A percentile compares a stretch with the other conserved stretches of the same genome.
phyloP scores from a whole-genome alignment of 306 rosid genomes.

The Datisca glomerata region DNA sequence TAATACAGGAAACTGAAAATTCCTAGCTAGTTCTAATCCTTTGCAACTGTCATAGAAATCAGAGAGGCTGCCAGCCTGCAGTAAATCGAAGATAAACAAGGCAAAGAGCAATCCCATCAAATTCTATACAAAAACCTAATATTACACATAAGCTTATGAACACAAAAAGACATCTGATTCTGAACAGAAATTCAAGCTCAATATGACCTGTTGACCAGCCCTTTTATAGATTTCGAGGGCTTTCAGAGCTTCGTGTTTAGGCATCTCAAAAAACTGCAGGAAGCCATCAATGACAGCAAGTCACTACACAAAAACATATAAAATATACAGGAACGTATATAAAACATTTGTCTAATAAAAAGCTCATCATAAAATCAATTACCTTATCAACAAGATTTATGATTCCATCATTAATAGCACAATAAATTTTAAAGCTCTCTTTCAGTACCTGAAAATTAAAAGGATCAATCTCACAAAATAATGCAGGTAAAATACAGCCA shows the following conservation, averaged over 20 bases:
- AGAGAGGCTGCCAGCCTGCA: constrained; percentile 75
- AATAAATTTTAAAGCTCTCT: constrained; percentile 91
- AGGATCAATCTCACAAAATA: too few relatives aligned
- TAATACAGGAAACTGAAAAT: constrained; percentile 90
- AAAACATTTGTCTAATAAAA: too few relatives aligned
- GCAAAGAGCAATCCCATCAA: constrained; percentile 3
- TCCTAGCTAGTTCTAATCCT: constrained; percentile 95
- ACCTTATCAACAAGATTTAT: constrained; percentile 99
- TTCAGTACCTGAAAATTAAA: constrained; percentile 80
- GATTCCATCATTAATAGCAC: constrained; percentile 93
- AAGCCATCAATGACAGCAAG: too few relatives aligned
- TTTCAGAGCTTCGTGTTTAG: constrained; percentile 84
- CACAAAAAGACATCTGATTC: background rate
- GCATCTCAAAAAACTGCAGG: constrained; percentile 96
- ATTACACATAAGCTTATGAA: too few relatives aligned
- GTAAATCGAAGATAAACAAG: background rate
- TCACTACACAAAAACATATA: too few relatives aligned
- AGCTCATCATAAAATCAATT: constrained; percentile 12
- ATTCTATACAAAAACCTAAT: too few relatives aligned
- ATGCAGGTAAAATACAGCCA: too few relatives aligned
- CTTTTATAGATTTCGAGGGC: constrained; percentile 92
- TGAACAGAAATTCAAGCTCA: background rate
- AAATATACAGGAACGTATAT: too few relatives aligned
- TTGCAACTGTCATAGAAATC: constrained; percentile 91
- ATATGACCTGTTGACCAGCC: constrained; percentile 89